A percentile compares a stretch with the other conserved stretches of the same genome.
Evolutionary conservation across 768 basidiomycete genomes (phyloP).

Genomic region (Paxillus ammoniavirescens): DNA sequence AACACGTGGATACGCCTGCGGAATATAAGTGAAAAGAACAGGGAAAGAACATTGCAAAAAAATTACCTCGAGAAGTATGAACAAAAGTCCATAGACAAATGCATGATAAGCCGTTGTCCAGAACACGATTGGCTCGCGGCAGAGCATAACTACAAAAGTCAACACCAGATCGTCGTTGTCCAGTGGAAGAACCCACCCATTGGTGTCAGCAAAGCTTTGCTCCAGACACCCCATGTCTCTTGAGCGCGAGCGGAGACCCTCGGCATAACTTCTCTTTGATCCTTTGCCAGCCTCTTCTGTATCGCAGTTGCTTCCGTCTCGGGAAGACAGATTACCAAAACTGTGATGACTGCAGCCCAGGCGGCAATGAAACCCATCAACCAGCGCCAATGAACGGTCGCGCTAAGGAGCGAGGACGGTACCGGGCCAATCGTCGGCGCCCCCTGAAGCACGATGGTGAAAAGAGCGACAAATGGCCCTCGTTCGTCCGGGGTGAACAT

Average conservation of each 20-base stretch:
- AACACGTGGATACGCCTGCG: constrained; percentile 24
- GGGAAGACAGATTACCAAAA: constrained; percentile 14
- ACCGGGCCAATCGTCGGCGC: constrained; percentile 27
- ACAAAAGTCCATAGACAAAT: constrained; percentile 28
- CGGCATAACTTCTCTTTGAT: background rate
- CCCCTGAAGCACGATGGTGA: constrained; percentile 25
- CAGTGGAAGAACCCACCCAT: constrained; percentile 11
- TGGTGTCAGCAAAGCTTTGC: constrained; percentile 12
- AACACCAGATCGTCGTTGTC: background rate
- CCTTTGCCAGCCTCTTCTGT: constrained; percentile 9
- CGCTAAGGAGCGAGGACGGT: constrained; percentile 23
- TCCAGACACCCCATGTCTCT: constrained; percentile 9
- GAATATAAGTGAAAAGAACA: background rate
- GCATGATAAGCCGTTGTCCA: constrained; percentile 29
- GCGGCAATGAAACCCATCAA: constrained; percentile 20
- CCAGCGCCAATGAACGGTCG: constrained; percentile 23
- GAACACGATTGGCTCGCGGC: constrained; percentile 22
- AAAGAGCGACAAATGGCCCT: constrained; percentile 20
- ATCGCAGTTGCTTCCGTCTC: constrained; percentile 22
- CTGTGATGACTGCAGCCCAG: constrained; percentile 19
- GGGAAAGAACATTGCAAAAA: background rate
- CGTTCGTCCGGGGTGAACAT: constrained; percentile 25
- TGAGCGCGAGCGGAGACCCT: background rate
- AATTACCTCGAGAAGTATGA: constrained; percentile 27
- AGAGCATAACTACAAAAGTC: constrained; percentile 19